These are phyloP conservation scores for Barnettozyma hawaiiensis DNA, from an alignment of 1,139 yeast genomes.

Conservation along the genomic window DNA sequence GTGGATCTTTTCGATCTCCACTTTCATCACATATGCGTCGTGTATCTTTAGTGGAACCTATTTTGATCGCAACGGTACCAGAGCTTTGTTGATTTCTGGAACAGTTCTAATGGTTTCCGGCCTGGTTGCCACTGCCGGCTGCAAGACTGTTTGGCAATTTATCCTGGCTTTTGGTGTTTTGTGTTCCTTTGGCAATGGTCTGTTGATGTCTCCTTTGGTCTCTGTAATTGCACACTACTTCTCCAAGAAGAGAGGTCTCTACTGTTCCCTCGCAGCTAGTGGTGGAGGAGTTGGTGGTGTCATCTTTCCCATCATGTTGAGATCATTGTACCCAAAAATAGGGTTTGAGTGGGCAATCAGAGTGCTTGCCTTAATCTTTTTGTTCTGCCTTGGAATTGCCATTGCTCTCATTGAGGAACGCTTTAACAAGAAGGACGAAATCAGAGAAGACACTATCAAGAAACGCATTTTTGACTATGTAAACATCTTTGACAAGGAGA, in stretches of 20 bases:
- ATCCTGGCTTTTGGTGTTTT: constrained; percentile 50
- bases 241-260: constrained; percentile 50
- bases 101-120: constrained; percentile 42
- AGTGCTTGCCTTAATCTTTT: constrained; percentile 46
- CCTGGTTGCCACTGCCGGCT: constrained; percentile 48
- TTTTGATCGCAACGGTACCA: constrained; percentile 57
- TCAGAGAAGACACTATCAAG: constrained; percentile 3
- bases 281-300: constrained; percentile 72
- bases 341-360: constrained; percentile 61
- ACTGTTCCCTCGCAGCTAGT: constrained; percentile 54
- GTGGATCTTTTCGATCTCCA: constrained; percentile 59
- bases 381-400: constrained; percentile 36
- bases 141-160: constrained; percentile 47
- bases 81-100: constrained; percentile 40
- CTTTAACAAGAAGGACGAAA: constrained; percentile 25
- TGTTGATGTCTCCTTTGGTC: constrained; percentile 53
- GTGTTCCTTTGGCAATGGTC: constrained; percentile 51
- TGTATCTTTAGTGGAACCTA: constrained; percentile 53
- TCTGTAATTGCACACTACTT: constrained; percentile 62
- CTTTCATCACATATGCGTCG: constrained; percentile 50
- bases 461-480: constrained; percentile 18
- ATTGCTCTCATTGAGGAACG: constrained; percentile 37
- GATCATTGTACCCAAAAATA: constrained; percentile 41
- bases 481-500: constrained; percentile 37
- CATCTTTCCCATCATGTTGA: constrained; percentile 54